phyloP scores from a whole-genome alignment of 2,329 filamentous ascomycete genomes.

The Alternaria gansuensis region DNA sequence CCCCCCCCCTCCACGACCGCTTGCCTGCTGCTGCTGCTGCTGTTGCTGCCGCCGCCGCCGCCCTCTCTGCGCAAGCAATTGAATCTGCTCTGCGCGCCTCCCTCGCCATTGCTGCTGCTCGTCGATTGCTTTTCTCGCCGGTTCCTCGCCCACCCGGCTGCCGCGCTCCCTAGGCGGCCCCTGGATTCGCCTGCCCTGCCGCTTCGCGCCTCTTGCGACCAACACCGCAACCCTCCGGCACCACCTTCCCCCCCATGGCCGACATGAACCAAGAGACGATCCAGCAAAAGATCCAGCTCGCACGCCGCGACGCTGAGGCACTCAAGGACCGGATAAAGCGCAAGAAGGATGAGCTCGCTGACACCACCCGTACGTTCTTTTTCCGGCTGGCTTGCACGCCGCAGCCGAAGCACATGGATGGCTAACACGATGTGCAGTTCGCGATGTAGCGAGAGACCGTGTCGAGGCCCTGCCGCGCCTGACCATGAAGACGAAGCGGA shows the following conservation, averaged over 20 bases:
- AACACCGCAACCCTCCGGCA: constrained; percentile 19
- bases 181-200: constrained; percentile 46
- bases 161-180: constrained; percentile 46
- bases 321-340: constrained; percentile 99
- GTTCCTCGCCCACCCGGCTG: constrained; percentile 33
- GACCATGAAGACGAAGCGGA: constrained; percentile 97
- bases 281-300: constrained; percentile 82
- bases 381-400: constrained; percentile 7
- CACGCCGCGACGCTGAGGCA: constrained; percentile 95
- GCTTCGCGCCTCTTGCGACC: constrained; percentile 31
- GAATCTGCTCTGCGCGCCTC: constrained; percentile 39
- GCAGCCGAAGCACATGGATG: constrained; percentile 4
- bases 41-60: constrained; percentile 1
- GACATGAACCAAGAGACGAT: constrained; percentile 62
- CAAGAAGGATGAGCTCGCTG: constrained; percentile 99
- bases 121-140: constrained; percentile 24
- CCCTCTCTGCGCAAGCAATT: constrained; percentile 40
- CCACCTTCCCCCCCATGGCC: constrained; percentile 50
- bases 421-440: constrained; percentile 67
- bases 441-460: constrained; percentile 88
- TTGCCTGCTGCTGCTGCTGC: constrained; percentile 8
- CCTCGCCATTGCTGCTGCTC: constrained; percentile 35
- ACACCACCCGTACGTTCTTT: constrained; percentile 85
- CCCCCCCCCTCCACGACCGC: constrained; percentile 28
- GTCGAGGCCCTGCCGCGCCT: constrained; percentile 92